Evolutionary conservation across 176 grass and related monocot species (phyloP).

Genomic region (Oryza coarctata): DNA sequence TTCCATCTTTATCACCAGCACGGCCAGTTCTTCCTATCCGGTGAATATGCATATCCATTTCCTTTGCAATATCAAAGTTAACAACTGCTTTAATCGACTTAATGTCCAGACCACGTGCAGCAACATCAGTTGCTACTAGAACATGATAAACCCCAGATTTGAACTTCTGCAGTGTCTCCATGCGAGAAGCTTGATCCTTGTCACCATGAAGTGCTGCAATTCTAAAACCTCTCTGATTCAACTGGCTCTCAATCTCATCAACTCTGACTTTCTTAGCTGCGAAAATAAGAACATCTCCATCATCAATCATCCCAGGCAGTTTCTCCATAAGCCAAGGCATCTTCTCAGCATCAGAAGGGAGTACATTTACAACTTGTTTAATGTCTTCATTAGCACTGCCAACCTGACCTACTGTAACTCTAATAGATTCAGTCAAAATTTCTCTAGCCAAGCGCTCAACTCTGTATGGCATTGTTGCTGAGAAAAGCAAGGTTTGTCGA

Average conservation of each 20-base stretch:
- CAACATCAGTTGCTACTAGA: conserved; percentile 97
- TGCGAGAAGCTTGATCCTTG: conserved; percentile 97
- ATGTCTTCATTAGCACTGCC: conserved; percentile 98
- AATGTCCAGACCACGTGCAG: conserved; percentile 95
- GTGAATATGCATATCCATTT: conserved; percentile 99
- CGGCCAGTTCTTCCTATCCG: conserved; percentile 93
- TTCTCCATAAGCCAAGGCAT: conserved; percentile 90
- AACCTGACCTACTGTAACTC: conserved; percentile 95
- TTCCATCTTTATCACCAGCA: conserved; percentile 98
- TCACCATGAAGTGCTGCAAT: conserved; percentile 95
- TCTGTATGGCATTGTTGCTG: conserved; percentile 98
- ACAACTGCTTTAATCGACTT: conserved; percentile 99
- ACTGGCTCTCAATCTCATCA: conserved; percentile 85
- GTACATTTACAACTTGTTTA: conserved; percentile 92
- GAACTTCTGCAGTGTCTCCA: conserved; percentile 87
- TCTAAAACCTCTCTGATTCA: conserved; percentile 79
- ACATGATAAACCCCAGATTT: conserved; percentile 95
- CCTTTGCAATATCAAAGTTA: conserved; percentile 93
- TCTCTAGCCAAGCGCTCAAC: conserved; percentile 94
- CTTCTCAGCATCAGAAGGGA: conserved; percentile 92
- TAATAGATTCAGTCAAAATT: conserved; percentile 85
- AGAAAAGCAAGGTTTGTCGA: conserved; percentile 98
- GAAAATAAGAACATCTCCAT: conserved; percentile 95
- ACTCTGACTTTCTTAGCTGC: conserved; percentile 87
- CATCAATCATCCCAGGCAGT: conserved; percentile 86